Evolutionary conservation across 108 stramenopile genomes (phyloP).

Genomic region (Thalassiosira profunda): DNA sequence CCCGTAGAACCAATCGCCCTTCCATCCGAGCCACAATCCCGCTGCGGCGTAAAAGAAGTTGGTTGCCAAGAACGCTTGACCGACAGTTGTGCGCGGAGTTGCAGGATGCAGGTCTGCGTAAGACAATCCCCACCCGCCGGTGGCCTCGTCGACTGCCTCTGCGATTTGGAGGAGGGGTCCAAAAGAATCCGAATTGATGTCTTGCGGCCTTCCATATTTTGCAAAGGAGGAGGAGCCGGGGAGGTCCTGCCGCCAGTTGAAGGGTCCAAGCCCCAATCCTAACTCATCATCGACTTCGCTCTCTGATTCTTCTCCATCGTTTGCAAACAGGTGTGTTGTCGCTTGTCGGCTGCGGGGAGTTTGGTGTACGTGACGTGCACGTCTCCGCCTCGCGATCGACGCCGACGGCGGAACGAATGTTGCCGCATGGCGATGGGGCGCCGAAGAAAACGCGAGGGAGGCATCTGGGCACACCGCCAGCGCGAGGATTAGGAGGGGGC

Average conservation of each 20-base stretch:
- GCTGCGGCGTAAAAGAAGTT: constrained; percentile 75
- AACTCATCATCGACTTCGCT: constrained; percentile 8
- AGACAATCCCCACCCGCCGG: constrained; percentile 73
- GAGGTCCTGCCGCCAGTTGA: too few species aligned
- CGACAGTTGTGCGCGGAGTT: constrained; percentile 58
- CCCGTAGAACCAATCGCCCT: constrained; percentile 72
- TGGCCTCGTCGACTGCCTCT: constrained; percentile 63
- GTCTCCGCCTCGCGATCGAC: too few species aligned
- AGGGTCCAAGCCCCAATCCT: too few species aligned
- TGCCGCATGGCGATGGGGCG: too few species aligned
- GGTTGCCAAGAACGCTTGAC: constrained; percentile 78
- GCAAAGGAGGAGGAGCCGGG: not conserved
- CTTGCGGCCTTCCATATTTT: not conserved
- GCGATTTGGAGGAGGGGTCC: constrained; percentile 61
- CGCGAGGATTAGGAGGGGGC: too few species aligned
- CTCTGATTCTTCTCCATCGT: not conserved
- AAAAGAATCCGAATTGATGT: constrained; percentile 21
- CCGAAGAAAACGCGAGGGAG: too few species aligned
- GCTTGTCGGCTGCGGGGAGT: too few species aligned
- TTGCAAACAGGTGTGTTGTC: not conserved
- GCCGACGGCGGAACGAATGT: too few species aligned
- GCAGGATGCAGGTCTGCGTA: constrained; percentile 82
- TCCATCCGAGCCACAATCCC: constrained; percentile 52
- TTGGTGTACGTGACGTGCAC: not conserved
- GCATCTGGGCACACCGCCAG: too few species aligned